Evolutionary conservation across 495 filamentous ascomycete genomes (phyloP), one percentile per base, ranked within the genome.

Genomic region (Immersiella caudata): DNA sequence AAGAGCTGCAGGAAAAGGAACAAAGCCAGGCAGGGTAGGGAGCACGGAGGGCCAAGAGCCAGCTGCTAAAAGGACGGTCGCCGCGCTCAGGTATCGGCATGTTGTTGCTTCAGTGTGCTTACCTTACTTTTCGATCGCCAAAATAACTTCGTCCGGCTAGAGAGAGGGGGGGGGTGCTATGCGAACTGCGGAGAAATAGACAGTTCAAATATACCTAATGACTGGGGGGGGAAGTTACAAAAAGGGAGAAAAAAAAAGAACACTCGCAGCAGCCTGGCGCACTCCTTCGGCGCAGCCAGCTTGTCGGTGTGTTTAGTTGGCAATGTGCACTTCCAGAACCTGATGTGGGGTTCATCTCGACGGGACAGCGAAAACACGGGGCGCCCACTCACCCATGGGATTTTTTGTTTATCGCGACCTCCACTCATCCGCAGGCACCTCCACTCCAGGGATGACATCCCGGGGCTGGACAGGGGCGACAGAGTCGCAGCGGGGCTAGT

Each of bases 351-450:
- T 20, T 50, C 18, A 35, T 65, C 16, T 12, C 21, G 9, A 24
- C 24, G 11, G 2, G 26, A 22, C 16, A n/a, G 35, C 22, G 46
- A 52, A 63, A 63, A 52, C 61, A 64, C 50, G 54, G 54, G 51
- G 26, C 50, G 62, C 16, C 50, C 36, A n/a, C 25, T 24, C 46
- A 25, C 55, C 29, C 8, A 50, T 62, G 33, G 21, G 33, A 22
- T 65, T 65, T 65, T n/a, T 65, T 65, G 62, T 59, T 59, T 66
- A 66, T 62, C 60, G 60, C 54, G 11, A 14, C 40, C 5, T 14
- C 40, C 40, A 36, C 40, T 46, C 40, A 36, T 36, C 61, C 0
- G 51, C 63, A 25, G 26, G 14, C 59, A 14, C 54, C 63, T 58
- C 62, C 22, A 46, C 21, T 33, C 61, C 26, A 24, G 20, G 52